These are phyloP conservation scores for Uronychia setigera DNA, from an alignment of 73 alveolate species.

Conservation along the genomic window DNA sequence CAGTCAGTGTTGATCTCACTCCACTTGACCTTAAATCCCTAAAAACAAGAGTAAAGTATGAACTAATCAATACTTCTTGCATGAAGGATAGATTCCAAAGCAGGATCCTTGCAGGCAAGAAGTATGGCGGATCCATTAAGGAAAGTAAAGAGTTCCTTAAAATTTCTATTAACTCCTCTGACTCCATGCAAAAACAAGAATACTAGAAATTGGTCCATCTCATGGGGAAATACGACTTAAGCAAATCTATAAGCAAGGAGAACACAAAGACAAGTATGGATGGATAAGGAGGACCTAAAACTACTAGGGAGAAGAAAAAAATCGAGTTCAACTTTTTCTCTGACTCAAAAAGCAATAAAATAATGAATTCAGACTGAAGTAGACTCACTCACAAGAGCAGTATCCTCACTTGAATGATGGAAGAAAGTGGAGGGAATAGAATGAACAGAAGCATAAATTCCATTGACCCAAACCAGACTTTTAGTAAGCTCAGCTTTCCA, in stretches of 20 bases:
- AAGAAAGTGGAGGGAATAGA: too few species aligned
- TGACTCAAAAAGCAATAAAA: not conserved
- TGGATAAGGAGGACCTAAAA: not conserved
- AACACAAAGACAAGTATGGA: not conserved
- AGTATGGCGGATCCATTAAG: not conserved
- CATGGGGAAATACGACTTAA: not conserved
- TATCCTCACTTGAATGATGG: too few species aligned
- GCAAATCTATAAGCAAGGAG: not conserved
- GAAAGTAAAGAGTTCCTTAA: not conserved
- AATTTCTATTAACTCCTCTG: not conserved
- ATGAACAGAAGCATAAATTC: too few species aligned
- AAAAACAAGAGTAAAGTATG: not conserved
- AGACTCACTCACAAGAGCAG: constrained; percentile 1
- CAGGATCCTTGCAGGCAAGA: too few species aligned
- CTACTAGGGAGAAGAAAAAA: not conserved
- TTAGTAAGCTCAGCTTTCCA: too few species aligned
- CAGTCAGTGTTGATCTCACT: not conserved
- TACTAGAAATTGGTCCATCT: not conserved
- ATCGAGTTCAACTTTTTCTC: not conserved
- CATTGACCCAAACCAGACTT: too few species aligned
- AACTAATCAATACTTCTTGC: not conserved
- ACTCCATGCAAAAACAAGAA: not conserved
- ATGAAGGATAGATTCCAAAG: too few species aligned
- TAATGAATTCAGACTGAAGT: not conserved
- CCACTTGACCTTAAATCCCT: not conserved